Percentiles rank a stretch among this genome's conserved stretches.
Evolutionary conservation across 805 yeast genomes (phyloP).

Genomic region (Nakazawaea holstii): DNA sequence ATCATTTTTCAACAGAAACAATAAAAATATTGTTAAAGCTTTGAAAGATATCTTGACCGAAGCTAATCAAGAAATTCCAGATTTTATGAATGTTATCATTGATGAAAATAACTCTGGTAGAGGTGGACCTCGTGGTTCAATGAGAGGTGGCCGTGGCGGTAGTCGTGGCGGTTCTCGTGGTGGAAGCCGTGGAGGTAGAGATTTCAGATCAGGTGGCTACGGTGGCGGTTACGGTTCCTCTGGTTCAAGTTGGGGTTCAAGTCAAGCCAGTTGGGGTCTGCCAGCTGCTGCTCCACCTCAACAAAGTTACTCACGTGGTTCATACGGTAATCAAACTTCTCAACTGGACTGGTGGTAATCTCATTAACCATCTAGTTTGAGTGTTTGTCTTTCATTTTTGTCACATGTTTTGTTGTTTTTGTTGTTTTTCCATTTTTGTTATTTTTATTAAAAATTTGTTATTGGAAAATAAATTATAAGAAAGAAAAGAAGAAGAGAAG

Average conservation of each 20-base stretch:
- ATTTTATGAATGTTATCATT: constrained; percentile 71
- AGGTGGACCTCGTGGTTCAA: constrained; percentile 32
- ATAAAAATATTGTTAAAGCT: constrained; percentile 83
- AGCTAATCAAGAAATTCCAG: constrained; percentile 97
- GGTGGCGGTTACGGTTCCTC: constrained; percentile 21
- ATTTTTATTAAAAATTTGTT: too few species aligned
- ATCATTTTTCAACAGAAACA: constrained; percentile 96
- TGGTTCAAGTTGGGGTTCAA: constrained; percentile 19
- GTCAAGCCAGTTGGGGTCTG: constrained; percentile 14
- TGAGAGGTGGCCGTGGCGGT: constrained; percentile 34
- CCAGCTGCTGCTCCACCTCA: constrained; percentile 3
- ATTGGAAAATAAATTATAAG: too few species aligned
- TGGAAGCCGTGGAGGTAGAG: constrained; percentile 30
- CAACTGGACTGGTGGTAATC: constrained; percentile 4
- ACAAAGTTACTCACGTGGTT: constrained; percentile 10
- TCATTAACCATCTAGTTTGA: not conserved
- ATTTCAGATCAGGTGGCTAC: constrained; percentile 28
- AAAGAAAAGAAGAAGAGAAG: too few species aligned
- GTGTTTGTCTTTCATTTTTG: not conserved
- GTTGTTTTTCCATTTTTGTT: not conserved
- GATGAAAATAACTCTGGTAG: constrained; percentile 65
- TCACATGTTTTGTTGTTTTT: not conserved
- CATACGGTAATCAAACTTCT: constrained; percentile 20
- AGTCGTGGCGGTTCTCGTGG: constrained; percentile 19
- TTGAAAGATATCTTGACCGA: constrained; percentile 82